Percentiles rank a stretch among this genome's conserved stretches.
These are phyloP conservation scores for Salix brachista DNA, from an alignment of 345 rosid species.

Conservation along the genomic window DNA sequence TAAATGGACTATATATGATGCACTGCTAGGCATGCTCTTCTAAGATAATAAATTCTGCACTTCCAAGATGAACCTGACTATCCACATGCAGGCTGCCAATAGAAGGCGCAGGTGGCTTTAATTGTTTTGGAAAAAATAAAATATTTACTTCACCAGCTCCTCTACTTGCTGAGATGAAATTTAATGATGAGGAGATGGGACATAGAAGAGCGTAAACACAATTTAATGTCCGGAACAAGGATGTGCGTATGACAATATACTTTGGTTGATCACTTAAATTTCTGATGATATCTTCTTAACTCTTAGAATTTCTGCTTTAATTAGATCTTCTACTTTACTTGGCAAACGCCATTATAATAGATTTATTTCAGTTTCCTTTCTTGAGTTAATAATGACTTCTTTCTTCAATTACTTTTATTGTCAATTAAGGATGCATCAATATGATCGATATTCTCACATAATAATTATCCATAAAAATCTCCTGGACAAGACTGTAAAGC, in stretches of 20 bases:
- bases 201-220: background rate
- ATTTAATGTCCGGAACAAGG: background rate
- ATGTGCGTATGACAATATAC: background rate
- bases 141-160: too few relatives aligned
- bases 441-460: conserved; percentile 14
- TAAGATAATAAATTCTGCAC: background rate
- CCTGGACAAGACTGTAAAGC: conserved; percentile 30
- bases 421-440: background rate
- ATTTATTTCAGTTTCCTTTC: conserved; percentile 24
- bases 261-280: too few relatives aligned
- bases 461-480: conserved; percentile 19
- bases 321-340: conserved; percentile 19
- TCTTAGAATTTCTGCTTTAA: conserved; percentile 15
- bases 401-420: conserved; percentile 12
- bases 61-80: background rate
- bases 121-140: too few relatives aligned
- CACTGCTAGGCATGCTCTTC: background rate
- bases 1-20: background rate
- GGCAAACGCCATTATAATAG: conserved; percentile 31
- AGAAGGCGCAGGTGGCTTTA: background rate
- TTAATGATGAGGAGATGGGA: background rate
- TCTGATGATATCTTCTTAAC: background rate
- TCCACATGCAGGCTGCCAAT: background rate
- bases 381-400: conserved; percentile 42
- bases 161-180: background rate